phyloP scores from a whole-genome alignment of 768 basidiomycete species.

The Boletus barrowsii region DNA sequence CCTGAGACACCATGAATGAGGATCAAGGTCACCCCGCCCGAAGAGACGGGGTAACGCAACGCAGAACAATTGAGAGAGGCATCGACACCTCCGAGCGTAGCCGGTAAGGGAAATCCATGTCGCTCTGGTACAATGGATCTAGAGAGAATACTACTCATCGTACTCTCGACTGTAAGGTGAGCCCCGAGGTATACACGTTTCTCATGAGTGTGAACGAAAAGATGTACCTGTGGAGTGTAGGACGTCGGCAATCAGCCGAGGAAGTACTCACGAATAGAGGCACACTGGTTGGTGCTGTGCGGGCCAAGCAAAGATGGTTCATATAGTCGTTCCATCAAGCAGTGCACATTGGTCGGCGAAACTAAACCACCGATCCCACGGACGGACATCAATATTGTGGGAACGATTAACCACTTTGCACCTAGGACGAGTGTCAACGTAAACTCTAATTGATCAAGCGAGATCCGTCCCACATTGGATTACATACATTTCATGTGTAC shows the following conservation, averaged over 20 bases:
- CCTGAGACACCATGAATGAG: slow-evolving; percentile 28
- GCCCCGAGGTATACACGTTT: background rate
- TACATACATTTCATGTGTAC: too few relatives aligned
- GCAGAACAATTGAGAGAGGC: slow-evolving; percentile 22
- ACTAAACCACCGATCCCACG: too few relatives aligned
- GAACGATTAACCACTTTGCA: too few relatives aligned
- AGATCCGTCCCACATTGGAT: too few relatives aligned
- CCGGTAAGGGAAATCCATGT: slow-evolving; percentile 14
- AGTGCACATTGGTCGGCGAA: too few relatives aligned
- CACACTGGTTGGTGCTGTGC: too few relatives aligned
- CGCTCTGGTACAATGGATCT: slow-evolving; percentile 13
- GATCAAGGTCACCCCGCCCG: slow-evolving; percentile 23
- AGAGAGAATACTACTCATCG: slow-evolving; percentile 1
- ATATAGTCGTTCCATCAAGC: too few relatives aligned
- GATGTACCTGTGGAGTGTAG: background rate
- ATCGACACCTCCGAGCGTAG: slow-evolving; percentile 15
- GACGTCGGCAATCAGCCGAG: background rate
- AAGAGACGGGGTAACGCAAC: slow-evolving; percentile 25
- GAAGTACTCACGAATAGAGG: background rate
- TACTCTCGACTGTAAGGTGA: background rate
- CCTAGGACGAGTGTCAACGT: too few relatives aligned
- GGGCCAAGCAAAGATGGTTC: too few relatives aligned
- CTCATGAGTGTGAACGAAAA: background rate
- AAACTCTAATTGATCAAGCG: too few relatives aligned
- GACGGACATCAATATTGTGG: too few relatives aligned